A percentile compares a stretch with the other conserved stretches of the same genome.
These are phyloP conservation scores for Botrytis squamosa DNA, from an alignment of 2,329 filamentous ascomycete genomes.

Conservation along the genomic window DNA sequence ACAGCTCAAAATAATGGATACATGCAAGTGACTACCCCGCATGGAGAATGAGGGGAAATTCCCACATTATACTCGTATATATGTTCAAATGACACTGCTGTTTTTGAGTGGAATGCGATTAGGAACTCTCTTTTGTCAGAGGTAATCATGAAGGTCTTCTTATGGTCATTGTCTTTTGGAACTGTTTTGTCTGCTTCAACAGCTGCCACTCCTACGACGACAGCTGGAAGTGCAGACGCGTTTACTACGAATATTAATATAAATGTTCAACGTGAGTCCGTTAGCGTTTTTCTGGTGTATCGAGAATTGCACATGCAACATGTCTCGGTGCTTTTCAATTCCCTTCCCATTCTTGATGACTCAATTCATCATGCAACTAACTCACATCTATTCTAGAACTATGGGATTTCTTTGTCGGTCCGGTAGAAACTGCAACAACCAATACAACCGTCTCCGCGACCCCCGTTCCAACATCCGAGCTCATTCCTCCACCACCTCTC, in stretches of 20 bases:
- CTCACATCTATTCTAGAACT: constrained; percentile 10
- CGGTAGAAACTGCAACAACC: constrained; percentile 29
- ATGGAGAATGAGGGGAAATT: not conserved
- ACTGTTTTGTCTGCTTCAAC: not conserved
- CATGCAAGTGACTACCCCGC: constrained; percentile 1
- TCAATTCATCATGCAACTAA: not conserved
- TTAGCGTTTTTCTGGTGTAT: not conserved
- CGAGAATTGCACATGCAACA: not conserved
- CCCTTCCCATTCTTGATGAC: not conserved
- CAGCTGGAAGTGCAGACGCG: constrained; percentile 25
- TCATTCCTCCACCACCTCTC: constrained; percentile 32
- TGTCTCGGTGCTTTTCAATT: not conserved
- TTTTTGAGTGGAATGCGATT: not conserved
- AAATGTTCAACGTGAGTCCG: constrained; percentile 25
- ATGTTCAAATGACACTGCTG: not conserved
- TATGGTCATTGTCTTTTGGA: constrained; percentile 6
- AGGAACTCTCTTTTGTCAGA: not conserved
- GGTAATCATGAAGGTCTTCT: constrained; percentile 14
- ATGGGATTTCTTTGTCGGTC: constrained; percentile 34
- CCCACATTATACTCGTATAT: not conserved
- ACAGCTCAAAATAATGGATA: constrained; percentile 3
- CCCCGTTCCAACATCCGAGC: constrained; percentile 31
- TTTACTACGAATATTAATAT: constrained; percentile 26
- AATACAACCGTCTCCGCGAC: constrained; percentile 33
- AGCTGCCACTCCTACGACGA: not conserved